These are phyloP conservation scores for Volvox reticuliferus DNA, from an alignment of 139 green algal genomes.

Conservation along the genomic window DNA sequence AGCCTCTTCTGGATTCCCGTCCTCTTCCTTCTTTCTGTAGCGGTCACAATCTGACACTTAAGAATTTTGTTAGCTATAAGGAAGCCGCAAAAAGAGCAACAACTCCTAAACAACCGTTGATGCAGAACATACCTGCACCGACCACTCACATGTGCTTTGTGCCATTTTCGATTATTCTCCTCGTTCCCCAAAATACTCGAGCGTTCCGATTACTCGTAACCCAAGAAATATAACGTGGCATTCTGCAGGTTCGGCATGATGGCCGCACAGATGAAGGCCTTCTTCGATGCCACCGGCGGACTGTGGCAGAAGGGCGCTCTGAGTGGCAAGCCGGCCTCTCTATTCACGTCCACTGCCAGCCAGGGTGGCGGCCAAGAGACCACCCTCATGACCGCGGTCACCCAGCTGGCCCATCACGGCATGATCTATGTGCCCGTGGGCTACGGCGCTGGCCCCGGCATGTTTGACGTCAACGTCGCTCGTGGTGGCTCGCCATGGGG, in stretches of 20 bases:
- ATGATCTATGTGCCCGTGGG: constrained; percentile 90
- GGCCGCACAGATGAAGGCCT: constrained; percentile 77
- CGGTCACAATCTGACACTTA: no score
- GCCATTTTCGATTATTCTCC: no score
- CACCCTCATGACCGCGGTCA: constrained; percentile 74
- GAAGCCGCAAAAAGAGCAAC: no score
- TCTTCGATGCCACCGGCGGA: constrained; percentile 83
- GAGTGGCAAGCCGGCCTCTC: constrained; percentile 75
- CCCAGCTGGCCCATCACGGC: constrained; percentile 85
- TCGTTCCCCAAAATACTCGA: no score
- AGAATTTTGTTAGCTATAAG: no score
- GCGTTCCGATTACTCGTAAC: no score
- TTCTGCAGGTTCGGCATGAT: constrained; percentile 79
- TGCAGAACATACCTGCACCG: no score
- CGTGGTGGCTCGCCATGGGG: constrained; percentile 82
- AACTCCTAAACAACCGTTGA: no score
- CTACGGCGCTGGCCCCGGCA: constrained; percentile 60
- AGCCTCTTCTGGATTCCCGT: no score
- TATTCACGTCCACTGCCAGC: constrained; percentile 69
- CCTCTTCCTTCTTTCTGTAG: no score
- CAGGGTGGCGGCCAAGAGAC: constrained; percentile 88
- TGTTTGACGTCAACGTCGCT: constrained; percentile 63
- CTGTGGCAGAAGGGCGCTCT: constrained; percentile 64
- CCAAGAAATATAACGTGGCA: no score
- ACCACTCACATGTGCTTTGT: no score